These are phyloP conservation scores for Eucalyptus pauciflora DNA, from an alignment of 345 rosid species.

Conservation along the genomic window DNA sequence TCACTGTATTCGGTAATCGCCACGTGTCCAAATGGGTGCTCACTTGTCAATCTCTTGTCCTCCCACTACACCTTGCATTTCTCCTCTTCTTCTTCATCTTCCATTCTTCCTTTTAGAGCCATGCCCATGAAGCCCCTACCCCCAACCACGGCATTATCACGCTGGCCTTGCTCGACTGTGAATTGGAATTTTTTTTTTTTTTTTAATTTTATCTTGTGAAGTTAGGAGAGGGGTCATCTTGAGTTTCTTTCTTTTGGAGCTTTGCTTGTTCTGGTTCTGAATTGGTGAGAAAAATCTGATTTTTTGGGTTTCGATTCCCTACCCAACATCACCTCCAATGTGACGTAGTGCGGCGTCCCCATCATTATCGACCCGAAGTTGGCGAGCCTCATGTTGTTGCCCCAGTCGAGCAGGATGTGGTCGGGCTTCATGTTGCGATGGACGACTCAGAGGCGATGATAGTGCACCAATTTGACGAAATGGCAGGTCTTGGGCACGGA, in stretches of 20 bases:
- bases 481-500: constrained; percentile 33
- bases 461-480: constrained; percentile 43
- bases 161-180: background rate
- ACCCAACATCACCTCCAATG: no score
- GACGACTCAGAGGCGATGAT: constrained; percentile 46
- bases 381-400: constrained; percentile 65
- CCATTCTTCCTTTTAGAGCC: background rate
- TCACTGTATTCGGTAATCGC: no score
- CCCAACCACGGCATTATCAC: background rate
- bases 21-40: no score
- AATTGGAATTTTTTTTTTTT: background rate
- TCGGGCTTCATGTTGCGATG: constrained; percentile 81
- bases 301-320: no score
- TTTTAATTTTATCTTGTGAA: background rate
- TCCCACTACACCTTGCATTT: background rate
- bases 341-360: no score
- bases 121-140: background rate
- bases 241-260: background rate
- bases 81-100: background rate
- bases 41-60: no score
- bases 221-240: background rate
- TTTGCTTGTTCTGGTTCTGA: background rate
- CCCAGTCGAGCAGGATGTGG: constrained; percentile 41
- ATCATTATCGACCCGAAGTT: constrained; percentile 65
- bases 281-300: no score